phyloP scores from a whole-genome alignment of 345 rosid genomes.

The Gossypium rotundifolium region DNA sequence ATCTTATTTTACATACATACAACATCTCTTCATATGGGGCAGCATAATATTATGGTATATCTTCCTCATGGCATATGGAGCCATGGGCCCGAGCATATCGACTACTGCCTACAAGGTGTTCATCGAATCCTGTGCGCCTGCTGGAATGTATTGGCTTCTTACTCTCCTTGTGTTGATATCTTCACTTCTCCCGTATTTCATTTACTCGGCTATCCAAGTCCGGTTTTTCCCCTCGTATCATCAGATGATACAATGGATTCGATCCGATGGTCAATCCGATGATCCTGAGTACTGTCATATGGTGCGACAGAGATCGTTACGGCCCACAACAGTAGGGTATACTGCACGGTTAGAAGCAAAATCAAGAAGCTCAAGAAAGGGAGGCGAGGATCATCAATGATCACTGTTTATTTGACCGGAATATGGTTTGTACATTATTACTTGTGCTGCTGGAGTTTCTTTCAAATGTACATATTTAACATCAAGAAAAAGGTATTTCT shows the following conservation, averaged over 20 bases:
- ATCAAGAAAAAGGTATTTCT: not conserved
- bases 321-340: constrained; percentile 72
- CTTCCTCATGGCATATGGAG: constrained; percentile 86
- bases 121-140: constrained; percentile 78
- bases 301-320: constrained; percentile 77
- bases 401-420: not conserved
- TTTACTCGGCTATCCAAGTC: constrained; percentile 59
- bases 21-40: constrained; percentile 92
- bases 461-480: constrained; percentile 1
- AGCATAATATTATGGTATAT: constrained; percentile 69
- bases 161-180: constrained; percentile 51
- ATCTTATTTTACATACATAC: constrained; percentile 79
- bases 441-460: constrained; percentile 3
- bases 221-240: constrained; percentile 81
- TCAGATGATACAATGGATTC: constrained; percentile 91
- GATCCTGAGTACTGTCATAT: constrained; percentile 78
- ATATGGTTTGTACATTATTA: not conserved
- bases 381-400: not conserved
- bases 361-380: constrained; percentile 21
- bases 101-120: constrained; percentile 82
- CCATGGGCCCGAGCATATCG: constrained; percentile 62
- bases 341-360: constrained; percentile 60
- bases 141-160: constrained; percentile 67
- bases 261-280: constrained; percentile 62
- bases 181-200: constrained; percentile 63